phyloP scores from a whole-genome alignment of 257 asterid species.

The Plantago ovata region DNA sequence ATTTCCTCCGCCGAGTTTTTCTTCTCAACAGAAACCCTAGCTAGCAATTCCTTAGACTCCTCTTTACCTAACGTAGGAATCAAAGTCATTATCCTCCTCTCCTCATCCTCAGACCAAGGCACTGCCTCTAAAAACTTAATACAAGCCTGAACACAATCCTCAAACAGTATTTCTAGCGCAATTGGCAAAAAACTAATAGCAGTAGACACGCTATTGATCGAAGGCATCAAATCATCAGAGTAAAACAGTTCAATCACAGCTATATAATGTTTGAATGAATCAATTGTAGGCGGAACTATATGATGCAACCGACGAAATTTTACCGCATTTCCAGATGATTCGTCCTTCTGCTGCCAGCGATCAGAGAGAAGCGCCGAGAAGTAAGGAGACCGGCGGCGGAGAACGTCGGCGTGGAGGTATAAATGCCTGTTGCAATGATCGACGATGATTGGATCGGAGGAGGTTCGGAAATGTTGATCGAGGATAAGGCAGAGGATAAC shows the following conservation, averaged over 20 bases:
- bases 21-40: slow-evolving; percentile 54
- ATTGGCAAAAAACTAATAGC: slow-evolving; percentile 65
- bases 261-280: slow-evolving; percentile 40
- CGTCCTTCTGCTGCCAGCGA: slow-evolving; percentile 56
- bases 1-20: slow-evolving; percentile 61
- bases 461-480: too few relatives aligned
- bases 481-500: too few relatives aligned
- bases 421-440: slow-evolving; percentile 19
- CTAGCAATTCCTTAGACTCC: slow-evolving; percentile 68
- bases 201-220: slow-evolving; percentile 37
- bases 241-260: slow-evolving; percentile 59
- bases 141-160: slow-evolving; percentile 82
- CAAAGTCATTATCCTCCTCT: slow-evolving; percentile 43
- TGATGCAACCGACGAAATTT: slow-evolving; percentile 35
- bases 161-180: slow-evolving; percentile 81
- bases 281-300: slow-evolving; percentile 34
- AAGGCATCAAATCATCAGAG: slow-evolving; percentile 40
- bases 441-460: too few relatives aligned
- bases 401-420: slow-evolving; percentile 58
- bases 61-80: slow-evolving; percentile 53
- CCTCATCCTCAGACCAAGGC: slow-evolving; percentile 97
- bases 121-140: slow-evolving; percentile 79
- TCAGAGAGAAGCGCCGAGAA: slow-evolving; percentile 61
- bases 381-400: slow-evolving; percentile 52
- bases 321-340: slow-evolving; percentile 7